These are phyloP conservation scores for Penicillium sp. DNA, from an alignment of 2,329 filamentous ascomycete genomes.

Conservation along the genomic window DNA sequence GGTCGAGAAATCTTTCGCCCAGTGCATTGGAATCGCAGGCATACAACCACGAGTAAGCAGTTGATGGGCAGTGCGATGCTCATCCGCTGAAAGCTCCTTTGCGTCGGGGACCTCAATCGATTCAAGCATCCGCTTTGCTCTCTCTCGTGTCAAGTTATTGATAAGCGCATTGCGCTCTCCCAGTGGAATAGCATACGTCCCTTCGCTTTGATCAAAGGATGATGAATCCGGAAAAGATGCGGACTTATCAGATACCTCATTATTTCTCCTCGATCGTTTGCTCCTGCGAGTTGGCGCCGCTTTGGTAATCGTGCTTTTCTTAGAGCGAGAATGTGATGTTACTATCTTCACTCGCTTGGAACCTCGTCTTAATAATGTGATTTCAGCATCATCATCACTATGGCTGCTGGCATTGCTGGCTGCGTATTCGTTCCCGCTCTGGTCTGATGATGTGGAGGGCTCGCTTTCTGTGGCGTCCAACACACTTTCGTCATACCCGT, in stretches of 20 bases:
- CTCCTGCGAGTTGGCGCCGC: neutral
- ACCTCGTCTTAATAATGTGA: neutral
- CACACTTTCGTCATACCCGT: neutral
- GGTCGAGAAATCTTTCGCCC: conserved; percentile 56
- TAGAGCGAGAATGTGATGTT: neutral
- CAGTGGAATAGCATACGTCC: conserved; percentile 12
- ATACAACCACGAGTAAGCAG: conserved; percentile 58
- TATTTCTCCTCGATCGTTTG: neutral
- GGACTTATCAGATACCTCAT: neutral
- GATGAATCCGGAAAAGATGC: neutral
- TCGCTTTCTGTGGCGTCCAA: neutral
- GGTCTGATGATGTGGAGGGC: neutral
- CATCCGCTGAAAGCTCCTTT: conserved; percentile 52
- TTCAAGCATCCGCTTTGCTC: conserved; percentile 37
- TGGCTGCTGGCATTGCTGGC: neutral
- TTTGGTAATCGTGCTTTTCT: neutral
- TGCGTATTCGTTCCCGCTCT: neutral
- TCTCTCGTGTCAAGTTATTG: conserved; percentile 33
- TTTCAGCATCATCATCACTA: neutral
- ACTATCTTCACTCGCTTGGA: neutral
- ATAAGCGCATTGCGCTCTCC: conserved; percentile 28
- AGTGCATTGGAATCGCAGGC: conserved; percentile 54
- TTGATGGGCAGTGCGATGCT: conserved; percentile 54
- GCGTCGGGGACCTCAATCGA: conserved; percentile 42
- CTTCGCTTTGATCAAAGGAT: conserved; percentile 14